Evolutionary conservation across 495 filamentous ascomycete species (phyloP), one percentile per base, ranked within the genome.

Genomic region (Hypoxylon crocopeplum): DNA sequence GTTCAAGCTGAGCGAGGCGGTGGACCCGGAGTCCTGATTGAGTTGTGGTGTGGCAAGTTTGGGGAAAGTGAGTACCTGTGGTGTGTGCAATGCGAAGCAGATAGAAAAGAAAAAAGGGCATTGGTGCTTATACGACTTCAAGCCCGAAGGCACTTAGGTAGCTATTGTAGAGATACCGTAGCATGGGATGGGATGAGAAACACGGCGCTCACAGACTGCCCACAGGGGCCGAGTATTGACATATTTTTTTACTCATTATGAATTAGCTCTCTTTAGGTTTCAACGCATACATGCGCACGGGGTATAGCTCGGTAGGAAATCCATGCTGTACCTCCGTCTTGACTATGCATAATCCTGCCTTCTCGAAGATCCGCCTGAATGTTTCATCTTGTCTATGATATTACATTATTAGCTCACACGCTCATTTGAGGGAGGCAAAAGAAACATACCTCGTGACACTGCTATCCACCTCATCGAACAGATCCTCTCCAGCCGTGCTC

Each of bases 381-480:
- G 90, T 90, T 22, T 71, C 73, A 58, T 96, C 89, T 32, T 79
- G 84, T 68, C 90, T 81, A 41, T 21, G 17, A 32, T 24, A 13
- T 5, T 27, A 16, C 32, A 49, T 33, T 13, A 19, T 62, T 24
- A 62, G 24, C 12, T 15, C 42, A 47, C 5, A 7, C 1, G 19
- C 11, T 16, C 10, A 25, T 39, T 27, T 7, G 20, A 27, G 24
- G 10, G n/a, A 38, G 15, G n/a, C 34, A 11, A 19, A 17, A 19
- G 10, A 2, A 40, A 59, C 74, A 50, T 49, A 78, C 77, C 82
- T 81, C 7, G 90, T 95, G 11, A 96, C 90, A 69, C 86, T 89
- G 59, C 84, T 91, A 69, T 97, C 93, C 58, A 77, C 54, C 30
- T 86, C 82, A 70, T 97, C 92, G 68, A 85, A 96, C 20, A 88